Base-by-base conservation (phyloP, 306 rosid genomes). In the Erythrophleum fordii region DNA sequence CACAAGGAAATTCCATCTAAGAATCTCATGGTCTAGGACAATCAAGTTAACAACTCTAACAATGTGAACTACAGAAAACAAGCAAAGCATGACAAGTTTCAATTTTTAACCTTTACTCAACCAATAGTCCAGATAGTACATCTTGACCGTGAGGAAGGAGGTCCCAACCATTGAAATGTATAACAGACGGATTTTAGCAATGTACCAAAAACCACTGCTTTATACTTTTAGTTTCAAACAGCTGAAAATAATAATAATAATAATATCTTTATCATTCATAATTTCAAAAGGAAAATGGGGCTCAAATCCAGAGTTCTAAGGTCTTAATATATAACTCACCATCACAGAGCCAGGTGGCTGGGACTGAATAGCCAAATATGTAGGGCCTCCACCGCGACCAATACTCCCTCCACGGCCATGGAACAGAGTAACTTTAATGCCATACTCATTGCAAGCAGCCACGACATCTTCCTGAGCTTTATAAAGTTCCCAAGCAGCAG, bases 301-400 rank as follows among this genome's bases (percentile, higher is more conserved):
- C 52, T 55, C 12, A 62, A 68, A 56, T 64, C 65, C 72, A 42
- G 39, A 69, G 34, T 78, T 49, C 16, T 56, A 37, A 8, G 66
- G 51, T 78, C 56, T 69, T 31, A 66, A 79, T 23, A 79, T n/a
- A 73, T 64, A 66, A 72, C 92, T 78, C 84, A 95, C 98, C 98
- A 91, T 95, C 72, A 91, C 97, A 66, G 97, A 95, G 53, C 98
- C 98, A 44, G 98, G 98, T 18, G 97, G 98, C 53, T 95, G 98
- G 72, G 98, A 95, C 85, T 95, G 98, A 86, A 95, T 95, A 87
- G 98, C 98, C 71, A 95, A 81, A 87, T 95, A 90, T 11, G 97
- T 95, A 10, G 98, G 98, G 72, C 98, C 98, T 69, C 98, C 98
- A 75, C 98, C 98, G 68, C 98, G 98, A 62, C 97, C 98, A 48